These are phyloP conservation scores for Paracoccidioides brasiliensis DNA, from an alignment of 2,329 filamentous ascomycete genomes.

Conservation along the genomic window DNA sequence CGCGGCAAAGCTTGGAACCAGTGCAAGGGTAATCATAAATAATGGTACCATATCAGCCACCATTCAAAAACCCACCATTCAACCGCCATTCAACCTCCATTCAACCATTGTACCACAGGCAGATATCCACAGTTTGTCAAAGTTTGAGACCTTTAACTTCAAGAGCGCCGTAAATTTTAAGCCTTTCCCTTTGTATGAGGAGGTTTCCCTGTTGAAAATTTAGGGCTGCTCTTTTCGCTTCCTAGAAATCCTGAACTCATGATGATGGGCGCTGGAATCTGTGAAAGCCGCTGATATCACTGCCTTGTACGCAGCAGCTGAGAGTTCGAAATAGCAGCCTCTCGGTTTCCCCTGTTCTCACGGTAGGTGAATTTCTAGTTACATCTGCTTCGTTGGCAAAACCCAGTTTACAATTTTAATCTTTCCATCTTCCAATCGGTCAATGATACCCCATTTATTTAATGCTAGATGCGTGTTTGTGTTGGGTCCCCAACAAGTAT, in stretches of 20 bases:
- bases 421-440: neutral
- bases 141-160: too few species aligned
- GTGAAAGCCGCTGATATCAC: neutral
- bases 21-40: too few species aligned
- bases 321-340: neutral
- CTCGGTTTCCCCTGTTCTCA: neutral
- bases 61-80: too few species aligned
- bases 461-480: neutral
- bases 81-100: too few species aligned
- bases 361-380: neutral
- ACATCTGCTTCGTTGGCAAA: neutral
- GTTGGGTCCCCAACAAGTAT: neutral
- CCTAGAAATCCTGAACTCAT: neutral
- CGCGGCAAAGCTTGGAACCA: too few species aligned
- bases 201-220: too few species aligned
- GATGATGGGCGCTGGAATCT: neutral
- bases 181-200: too few species aligned
- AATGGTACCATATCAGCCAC: too few species aligned
- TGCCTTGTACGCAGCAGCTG: neutral
- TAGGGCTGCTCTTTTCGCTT: too few species aligned
- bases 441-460: neutral
- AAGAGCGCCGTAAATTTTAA: too few species aligned
- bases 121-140: too few species aligned
- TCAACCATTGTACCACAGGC: too few species aligned
- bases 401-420: neutral